These are phyloP conservation scores for Trichosanthes truncata DNA, from an alignment of 306 rosid species.

Conservation along the genomic window DNA sequence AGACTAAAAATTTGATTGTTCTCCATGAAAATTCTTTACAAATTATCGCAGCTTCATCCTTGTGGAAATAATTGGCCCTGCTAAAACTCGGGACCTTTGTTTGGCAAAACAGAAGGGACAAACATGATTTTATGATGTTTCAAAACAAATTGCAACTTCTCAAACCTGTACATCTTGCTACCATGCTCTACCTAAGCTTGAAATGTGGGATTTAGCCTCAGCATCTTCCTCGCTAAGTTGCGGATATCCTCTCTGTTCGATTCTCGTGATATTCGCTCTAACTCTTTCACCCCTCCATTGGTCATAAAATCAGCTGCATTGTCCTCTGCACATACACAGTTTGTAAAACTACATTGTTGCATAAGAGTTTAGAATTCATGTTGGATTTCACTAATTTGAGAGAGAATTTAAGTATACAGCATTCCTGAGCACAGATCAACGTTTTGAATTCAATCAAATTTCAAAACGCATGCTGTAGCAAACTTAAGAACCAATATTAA, in stretches of 20 bases:
- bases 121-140: neutral
- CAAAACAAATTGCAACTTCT: neutral
- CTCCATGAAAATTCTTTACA: neutral
- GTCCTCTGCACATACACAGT: conserved; percentile 27
- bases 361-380: neutral
- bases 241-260: conserved; percentile 55
- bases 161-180: conserved; percentile 6
- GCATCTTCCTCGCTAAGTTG: conserved; percentile 40
- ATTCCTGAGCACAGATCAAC: neutral
- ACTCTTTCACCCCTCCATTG: conserved; percentile 40
- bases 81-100: neutral
- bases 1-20: neutral
- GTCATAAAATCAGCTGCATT: conserved; percentile 38
- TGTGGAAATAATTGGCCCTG: neutral
- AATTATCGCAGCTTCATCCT: neutral
- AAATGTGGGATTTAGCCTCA: conserved; percentile 30
- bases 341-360: neutral
- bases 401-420: neutral
- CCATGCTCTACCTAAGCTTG: conserved; percentile 17
- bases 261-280: conserved; percentile 33
- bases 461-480: neutral
- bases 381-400: neutral
- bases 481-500: neutral
- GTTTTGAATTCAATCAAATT: neutral
- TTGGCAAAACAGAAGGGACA: neutral